Base-by-base conservation (phyloP, 2,329 filamentous ascomycete genomes). In the Aspergillus aculeatinus region DNA sequence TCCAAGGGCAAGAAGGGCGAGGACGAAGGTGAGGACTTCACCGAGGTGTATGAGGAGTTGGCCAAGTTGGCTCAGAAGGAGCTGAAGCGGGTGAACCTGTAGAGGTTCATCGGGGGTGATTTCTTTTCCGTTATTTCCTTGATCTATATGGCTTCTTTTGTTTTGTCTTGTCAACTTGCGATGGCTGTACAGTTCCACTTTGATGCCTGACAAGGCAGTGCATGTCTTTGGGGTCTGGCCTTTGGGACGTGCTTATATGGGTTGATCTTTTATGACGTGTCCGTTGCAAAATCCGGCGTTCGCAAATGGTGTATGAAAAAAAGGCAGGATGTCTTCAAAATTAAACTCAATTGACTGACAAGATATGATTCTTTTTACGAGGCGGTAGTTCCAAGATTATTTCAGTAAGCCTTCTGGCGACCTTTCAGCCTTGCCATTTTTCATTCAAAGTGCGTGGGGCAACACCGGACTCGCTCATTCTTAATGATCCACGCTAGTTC, bases 41-140 rank as follows among this genome's bases (percentile, higher is more conserved):
- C 74, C 61, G 81, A 84, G 70, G 78, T 80, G 6, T 86, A 82
- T 69, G 79, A 76, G 51, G 83, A 86, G 65, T 72, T 88, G 68
- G 79, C 81, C 63, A 87, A 86, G 77, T 68, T 86, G 59, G 84
- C 84, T 48, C 70, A 81, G 66, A 87, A 87, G 79, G 83, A 87
- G 71, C 77, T 76, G 52, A 80, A 83, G 75, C 80, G 79, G 63
- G 82, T 87, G 59, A 83, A 80, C 75, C 79, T 87, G 67, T 81
- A 72, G 69, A 65, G 60, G 59, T 54, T 60, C 51, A 62, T 54
- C 59, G 49, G 52, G 62, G 62, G 57, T 62, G 57, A 65, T 62
- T 60, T 55, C 59, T 58, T 67, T 63, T 66, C 67, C 58, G 60
- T 68, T 60, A 53, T 60, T 68, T 71, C 56, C 60, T 67, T 69